Percentiles rank a stretch among this genome's conserved stretches.
Conservation (phyloP, 805 yeast species). For the Ogataea methanolica region DNA sequence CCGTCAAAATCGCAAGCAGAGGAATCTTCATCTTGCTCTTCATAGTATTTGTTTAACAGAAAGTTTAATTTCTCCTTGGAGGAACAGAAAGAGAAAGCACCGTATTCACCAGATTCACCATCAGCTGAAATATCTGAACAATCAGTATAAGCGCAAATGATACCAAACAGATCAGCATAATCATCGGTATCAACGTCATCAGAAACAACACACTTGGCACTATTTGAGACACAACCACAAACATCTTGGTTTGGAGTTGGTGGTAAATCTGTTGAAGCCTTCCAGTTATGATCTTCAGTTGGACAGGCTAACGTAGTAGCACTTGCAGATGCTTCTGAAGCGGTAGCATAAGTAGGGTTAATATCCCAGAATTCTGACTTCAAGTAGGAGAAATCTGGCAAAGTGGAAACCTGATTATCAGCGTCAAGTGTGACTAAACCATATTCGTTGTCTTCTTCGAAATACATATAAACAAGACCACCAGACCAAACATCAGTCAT, state of each 20-base stretch:
- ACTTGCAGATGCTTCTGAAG: constrained; percentile 32
- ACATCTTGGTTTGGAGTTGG: constrained; percentile 68
- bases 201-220: constrained; percentile 57
- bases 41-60: constrained; percentile 61
- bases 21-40: constrained; percentile 35
- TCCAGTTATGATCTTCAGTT: constrained; percentile 52
- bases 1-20: constrained; percentile 72
- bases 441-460: constrained; percentile 76
- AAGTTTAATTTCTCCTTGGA: constrained; percentile 65
- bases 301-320: constrained; percentile 43
- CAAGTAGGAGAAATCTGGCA: constrained; percentile 56
- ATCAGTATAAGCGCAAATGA: constrained; percentile 52
- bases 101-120: constrained; percentile 64
- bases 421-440: constrained; percentile 61
- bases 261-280: constrained; percentile 62
- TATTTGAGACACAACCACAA: constrained; percentile 56
- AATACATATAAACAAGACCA: constrained; percentile 90
- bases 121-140: constrained; percentile 60
- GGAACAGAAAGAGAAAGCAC: constrained; percentile 69
- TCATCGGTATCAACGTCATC: constrained; percentile 46
- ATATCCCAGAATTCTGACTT: constrained; percentile 48
- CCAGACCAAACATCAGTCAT: constrained; percentile 95
- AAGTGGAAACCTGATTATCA: constrained; percentile 47
- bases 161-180: constrained; percentile 56
- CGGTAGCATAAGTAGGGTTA: constrained; percentile 44